Conservation (phyloP, 768 basidiomycete genomes). For the Russula olivacea region DNA sequence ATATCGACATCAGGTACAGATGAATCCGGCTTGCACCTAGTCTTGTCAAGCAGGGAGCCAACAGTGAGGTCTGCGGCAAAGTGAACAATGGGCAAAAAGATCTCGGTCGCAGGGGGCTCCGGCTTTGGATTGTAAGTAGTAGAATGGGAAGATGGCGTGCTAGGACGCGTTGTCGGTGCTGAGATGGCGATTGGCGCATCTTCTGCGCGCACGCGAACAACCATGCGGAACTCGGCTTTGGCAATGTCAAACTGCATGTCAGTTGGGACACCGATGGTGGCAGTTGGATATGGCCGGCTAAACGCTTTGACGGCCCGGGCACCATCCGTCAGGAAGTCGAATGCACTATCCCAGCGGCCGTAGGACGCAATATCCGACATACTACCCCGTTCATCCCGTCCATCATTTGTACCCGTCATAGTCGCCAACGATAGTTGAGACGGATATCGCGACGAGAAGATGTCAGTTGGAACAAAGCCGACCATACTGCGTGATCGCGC, state of each 20-base stretch:
- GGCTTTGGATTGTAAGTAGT: constrained; percentile 30
- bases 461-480: not conserved
- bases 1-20: constrained; percentile 16
- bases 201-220: constrained; percentile 53
- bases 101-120: constrained; percentile 64
- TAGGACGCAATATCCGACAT: constrained; percentile 26
- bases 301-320: constrained; percentile 82
- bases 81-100: constrained; percentile 87
- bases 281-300: constrained; percentile 74
- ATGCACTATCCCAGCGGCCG: constrained; percentile 46
- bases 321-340: constrained; percentile 76
- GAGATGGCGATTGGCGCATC: constrained; percentile 40
- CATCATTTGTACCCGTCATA: constrained; percentile 27
- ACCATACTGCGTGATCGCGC: constrained; percentile 12
- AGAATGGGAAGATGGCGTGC: constrained; percentile 22
- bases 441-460: constrained; percentile 23
- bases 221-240: constrained; percentile 63
- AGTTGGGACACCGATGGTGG: constrained; percentile 60
- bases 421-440: constrained; percentile 39
- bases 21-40: constrained; percentile 8
- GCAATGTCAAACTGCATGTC: constrained; percentile 72
- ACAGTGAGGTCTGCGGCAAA: constrained; percentile 50
- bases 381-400: constrained; percentile 14
- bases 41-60: constrained; percentile 17
- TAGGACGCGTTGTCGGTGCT: constrained; percentile 11